A percentile compares a stretch with the other conserved stretches of the same genome.
Evolutionary conservation across 1,284 basidiomycete species (phyloP).

Genomic region (Sutorius eximius): DNA sequence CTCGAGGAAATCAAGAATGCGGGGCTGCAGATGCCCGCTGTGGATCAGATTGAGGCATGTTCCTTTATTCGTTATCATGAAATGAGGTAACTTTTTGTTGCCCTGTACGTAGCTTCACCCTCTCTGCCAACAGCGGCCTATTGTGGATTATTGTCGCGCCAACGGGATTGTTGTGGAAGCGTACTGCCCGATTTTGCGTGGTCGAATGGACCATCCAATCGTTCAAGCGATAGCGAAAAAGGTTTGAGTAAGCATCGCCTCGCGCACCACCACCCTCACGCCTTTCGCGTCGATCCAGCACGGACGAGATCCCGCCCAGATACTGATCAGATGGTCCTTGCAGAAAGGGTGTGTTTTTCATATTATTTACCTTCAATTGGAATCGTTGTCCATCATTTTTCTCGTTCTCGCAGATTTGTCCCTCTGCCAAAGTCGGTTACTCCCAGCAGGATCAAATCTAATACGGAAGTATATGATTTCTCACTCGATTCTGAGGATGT

Average conservation of each 20-base stretch:
- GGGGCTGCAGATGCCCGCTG: slow-evolving; percentile 62
- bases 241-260: slow-evolving; percentile 36
- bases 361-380: not conserved
- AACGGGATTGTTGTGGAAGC: slow-evolving; percentile 76
- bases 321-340: slow-evolving; percentile 81
- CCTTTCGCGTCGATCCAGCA: slow-evolving; percentile 37
- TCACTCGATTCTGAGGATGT: slow-evolving; percentile 64
- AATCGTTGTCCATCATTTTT: slow-evolving; percentile 22
- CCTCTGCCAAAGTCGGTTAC: slow-evolving; percentile 79
- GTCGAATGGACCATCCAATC: slow-evolving; percentile 54
- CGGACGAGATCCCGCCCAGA: slow-evolving; percentile 61
- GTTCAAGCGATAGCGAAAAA: slow-evolving; percentile 58
- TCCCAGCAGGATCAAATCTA: slow-evolving; percentile 64
- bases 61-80: not conserved
- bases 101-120: slow-evolving; percentile 66
- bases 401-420: slow-evolving; percentile 44
- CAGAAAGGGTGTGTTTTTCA: slow-evolving; percentile 65
- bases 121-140: slow-evolving; percentile 77
- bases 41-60: slow-evolving; percentile 82
- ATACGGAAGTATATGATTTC: slow-evolving; percentile 72
- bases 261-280: slow-evolving; percentile 1
- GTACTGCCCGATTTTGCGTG: slow-evolving; percentile 71
- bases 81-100: slow-evolving; percentile 6
- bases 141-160: slow-evolving; percentile 73
- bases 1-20: slow-evolving; percentile 71